These are phyloP conservation scores for Colletotrichum sp. DNA, from an alignment of 2,329 filamentous ascomycete species.

Conservation along the genomic window DNA sequence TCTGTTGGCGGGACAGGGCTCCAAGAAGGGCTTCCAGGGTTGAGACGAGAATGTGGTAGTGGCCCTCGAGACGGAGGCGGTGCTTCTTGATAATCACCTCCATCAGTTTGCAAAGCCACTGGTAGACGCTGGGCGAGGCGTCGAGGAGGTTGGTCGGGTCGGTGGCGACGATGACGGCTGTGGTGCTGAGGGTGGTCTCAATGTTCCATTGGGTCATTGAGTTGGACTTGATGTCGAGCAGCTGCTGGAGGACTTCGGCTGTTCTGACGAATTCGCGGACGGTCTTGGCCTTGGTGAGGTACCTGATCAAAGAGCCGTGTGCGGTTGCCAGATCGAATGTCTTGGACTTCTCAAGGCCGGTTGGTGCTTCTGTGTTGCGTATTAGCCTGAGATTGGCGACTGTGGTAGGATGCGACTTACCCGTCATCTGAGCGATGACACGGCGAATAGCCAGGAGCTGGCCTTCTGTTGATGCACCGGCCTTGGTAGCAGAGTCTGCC, in stretches of 20 bases:
- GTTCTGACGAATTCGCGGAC: constrained; percentile 39
- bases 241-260: constrained; percentile 45
- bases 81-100: constrained; percentile 64
- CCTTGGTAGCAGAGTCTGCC: not conserved
- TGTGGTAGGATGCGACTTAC: constrained; percentile 28
- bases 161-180: constrained; percentile 36
- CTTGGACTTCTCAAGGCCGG: constrained; percentile 20
- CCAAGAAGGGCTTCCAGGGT: constrained; percentile 61
- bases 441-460: constrained; percentile 50
- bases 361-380: not conserved
- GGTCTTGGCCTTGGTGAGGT: constrained; percentile 32
- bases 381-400: not conserved
- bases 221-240: constrained; percentile 56
- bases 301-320: constrained; percentile 44
- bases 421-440: constrained; percentile 44
- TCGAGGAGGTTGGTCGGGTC: constrained; percentile 26
- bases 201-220: constrained; percentile 64
- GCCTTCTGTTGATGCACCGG: constrained; percentile 25
- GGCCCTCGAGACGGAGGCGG: constrained; percentile 64
- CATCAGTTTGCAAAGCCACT: constrained; percentile 56
- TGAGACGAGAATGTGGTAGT: constrained; percentile 63
- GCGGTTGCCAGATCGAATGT: constrained; percentile 43
- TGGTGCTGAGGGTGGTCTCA: constrained; percentile 54
- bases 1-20: constrained; percentile 46
- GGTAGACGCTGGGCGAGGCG: constrained; percentile 43